Evolutionary conservation across 257 asterid genomes (phyloP).

Genomic region (Coffea eugenioides): DNA sequence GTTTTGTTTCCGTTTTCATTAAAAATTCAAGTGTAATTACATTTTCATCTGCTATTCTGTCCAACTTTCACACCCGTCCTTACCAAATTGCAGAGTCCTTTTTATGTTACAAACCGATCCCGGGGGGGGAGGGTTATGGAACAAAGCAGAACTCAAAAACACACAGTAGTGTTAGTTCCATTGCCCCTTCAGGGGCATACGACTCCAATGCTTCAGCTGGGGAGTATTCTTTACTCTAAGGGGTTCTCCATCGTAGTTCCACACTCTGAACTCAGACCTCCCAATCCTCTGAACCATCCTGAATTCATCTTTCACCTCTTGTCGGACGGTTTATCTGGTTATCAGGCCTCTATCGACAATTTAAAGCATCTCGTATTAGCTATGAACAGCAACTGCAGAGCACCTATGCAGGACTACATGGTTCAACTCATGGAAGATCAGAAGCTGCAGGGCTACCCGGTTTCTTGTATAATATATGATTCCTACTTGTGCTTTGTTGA

Average conservation of each 20-base stretch:
- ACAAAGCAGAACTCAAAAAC: not conserved
- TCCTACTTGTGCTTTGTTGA: too few species aligned
- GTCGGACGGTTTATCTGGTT: not conserved
- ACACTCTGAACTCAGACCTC: conserved; percentile 15
- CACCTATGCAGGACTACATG: conserved; percentile 27
- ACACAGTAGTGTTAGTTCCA: conserved; percentile 22
- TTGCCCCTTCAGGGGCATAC: conserved; percentile 18
- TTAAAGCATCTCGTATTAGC: not conserved
- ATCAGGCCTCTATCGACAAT: not conserved
- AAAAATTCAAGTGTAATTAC: too few species aligned
- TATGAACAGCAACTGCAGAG: conserved; percentile 28
- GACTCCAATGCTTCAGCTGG: conserved; percentile 31
- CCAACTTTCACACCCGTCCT: too few species aligned
- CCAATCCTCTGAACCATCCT: conserved; percentile 17
- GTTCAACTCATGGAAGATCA: too few species aligned
- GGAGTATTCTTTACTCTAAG: conserved; percentile 12
- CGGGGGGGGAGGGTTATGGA: too few species aligned
- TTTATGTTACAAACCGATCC: too few species aligned
- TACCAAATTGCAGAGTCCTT: too few species aligned
- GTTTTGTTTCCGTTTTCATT: too few species aligned
- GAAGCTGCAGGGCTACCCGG: too few species aligned
- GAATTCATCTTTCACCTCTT: conserved; percentile 14
- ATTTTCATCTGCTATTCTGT: too few species aligned
- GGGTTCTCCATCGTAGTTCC: conserved; percentile 24
- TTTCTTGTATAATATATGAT: too few species aligned